These are phyloP conservation scores for Lentinula novae-zelandiae DNA, from an alignment of 1,284 basidiomycete species.

Conservation along the genomic window DNA sequence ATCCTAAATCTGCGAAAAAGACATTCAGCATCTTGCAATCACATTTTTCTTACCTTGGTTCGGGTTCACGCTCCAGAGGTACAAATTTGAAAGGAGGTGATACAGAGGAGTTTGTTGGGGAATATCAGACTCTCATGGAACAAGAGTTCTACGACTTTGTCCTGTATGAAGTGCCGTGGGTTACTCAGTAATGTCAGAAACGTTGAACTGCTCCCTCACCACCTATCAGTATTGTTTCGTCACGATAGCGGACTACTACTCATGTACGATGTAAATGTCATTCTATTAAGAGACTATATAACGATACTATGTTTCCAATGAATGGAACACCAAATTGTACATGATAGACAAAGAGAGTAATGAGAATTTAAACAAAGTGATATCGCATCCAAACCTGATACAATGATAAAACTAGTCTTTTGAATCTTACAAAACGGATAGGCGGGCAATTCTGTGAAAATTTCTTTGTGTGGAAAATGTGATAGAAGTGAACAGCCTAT, in stretches of 20 bases:
- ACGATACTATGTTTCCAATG: conserved; percentile 8
- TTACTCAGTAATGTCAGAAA: conserved; percentile 40
- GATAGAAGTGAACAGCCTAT: conserved; percentile 2
- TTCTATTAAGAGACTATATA: conserved; percentile 14
- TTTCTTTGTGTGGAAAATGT: conserved; percentile 1
- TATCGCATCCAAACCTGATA: conserved; percentile 11
- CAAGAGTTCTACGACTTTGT: conserved; percentile 95
- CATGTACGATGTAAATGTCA: conserved; percentile 4
- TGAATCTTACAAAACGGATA: conserved; percentile 8
- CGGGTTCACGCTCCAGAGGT: conserved; percentile 59
- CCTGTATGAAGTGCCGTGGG: conserved; percentile 84
- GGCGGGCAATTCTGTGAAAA: background rate
- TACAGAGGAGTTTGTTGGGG: conserved; percentile 74
- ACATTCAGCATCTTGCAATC: conserved; percentile 70
- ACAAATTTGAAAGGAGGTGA: conserved; percentile 39
- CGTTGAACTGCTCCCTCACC: background rate
- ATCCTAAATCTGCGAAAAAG: conserved; percentile 82
- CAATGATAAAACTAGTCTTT: conserved; percentile 9
- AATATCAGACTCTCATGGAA: conserved; percentile 89
- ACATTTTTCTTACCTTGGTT: conserved; percentile 80
- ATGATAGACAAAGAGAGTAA: conserved; percentile 8
- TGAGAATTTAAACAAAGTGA: conserved; percentile 2
- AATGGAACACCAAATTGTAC: conserved; percentile 9
- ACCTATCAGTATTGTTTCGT: no score
- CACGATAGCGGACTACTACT: background rate